A percentile compares a stretch with the other conserved stretches of the same genome.
These are phyloP conservation scores for Filobasidium wieringae DNA, from an alignment of 768 basidiomycete genomes.

Conservation along the genomic window DNA sequence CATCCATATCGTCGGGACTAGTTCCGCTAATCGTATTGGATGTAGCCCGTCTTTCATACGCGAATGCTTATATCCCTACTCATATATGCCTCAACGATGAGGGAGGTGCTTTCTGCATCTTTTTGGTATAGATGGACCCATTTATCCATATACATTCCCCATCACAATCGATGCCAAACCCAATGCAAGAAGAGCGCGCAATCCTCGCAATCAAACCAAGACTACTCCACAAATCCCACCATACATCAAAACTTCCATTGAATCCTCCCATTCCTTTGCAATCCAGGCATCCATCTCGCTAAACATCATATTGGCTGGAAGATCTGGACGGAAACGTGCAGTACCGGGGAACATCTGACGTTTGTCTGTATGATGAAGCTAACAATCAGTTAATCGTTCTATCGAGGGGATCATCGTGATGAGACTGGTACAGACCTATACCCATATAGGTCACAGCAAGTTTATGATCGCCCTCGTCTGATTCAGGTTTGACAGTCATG, in stretches of 20 bases:
- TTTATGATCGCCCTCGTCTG: slow-evolving; percentile 17
- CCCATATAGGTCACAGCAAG: slow-evolving; percentile 65
- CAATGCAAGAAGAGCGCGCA: no score
- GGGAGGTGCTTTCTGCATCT: no score
- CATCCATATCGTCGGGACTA: no score
- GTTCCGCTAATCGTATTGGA: no score
- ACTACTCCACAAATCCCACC: slow-evolving; percentile 30
- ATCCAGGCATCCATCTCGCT: slow-evolving; percentile 65
- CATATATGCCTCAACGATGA: no score
- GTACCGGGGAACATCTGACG: slow-evolving; percentile 40
- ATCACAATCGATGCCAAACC: no score
- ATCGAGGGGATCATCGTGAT: not conserved
- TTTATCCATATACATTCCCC: no score
- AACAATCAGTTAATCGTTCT: not conserved
- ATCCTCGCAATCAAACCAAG: not conserved
- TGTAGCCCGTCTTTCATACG: no score
- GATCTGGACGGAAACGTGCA: slow-evolving; percentile 18
- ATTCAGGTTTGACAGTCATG: slow-evolving; percentile 43
- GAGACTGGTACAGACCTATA: slow-evolving; percentile 59
- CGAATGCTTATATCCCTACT: no score
- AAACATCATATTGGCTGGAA: slow-evolving; percentile 60
- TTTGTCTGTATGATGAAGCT: slow-evolving; percentile 37
- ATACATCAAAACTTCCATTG: slow-evolving; percentile 30
- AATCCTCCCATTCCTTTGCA: slow-evolving; percentile 43
- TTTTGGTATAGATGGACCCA: no score